phyloP scores from a whole-genome alignment of 371 early-diverging fungal genomes.

The Phascolomyces articulosus region DNA sequence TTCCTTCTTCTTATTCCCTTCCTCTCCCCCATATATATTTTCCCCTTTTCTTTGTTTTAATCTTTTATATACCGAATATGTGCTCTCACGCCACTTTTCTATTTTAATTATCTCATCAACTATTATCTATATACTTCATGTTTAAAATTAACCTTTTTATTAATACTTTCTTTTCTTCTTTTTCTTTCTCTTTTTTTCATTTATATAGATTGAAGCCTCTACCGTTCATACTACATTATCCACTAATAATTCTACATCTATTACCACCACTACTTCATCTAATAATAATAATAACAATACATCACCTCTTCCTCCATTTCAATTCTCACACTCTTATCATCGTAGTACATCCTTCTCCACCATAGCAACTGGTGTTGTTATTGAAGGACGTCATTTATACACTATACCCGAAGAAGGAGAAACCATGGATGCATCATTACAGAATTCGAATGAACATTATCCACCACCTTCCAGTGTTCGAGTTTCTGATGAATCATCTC shows the following conservation, averaged over 20 bases:
- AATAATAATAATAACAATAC: too few species aligned
- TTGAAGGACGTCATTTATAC: conserved; percentile 9
- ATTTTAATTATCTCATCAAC: too few species aligned
- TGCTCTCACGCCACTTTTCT: not conserved
- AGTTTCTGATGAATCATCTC: not conserved
- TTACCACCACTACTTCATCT: too few species aligned
- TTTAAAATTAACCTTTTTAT: not conserved
- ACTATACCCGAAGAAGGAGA: conserved; percentile 23
- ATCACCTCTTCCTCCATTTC: too few species aligned
- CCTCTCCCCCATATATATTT: not conserved
- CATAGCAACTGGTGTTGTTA: not conserved
- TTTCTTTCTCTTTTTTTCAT: not conserved
- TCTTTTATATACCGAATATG: not conserved
- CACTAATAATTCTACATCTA: too few species aligned
- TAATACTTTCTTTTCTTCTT: too few species aligned
- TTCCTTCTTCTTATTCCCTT: not conserved
- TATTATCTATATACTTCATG: too few species aligned
- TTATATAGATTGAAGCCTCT: not conserved
- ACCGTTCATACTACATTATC: not conserved
- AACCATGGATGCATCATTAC: not conserved
- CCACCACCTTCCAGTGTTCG: not conserved
- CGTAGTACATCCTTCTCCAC: not conserved
- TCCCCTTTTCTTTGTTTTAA: conserved; percentile 5
- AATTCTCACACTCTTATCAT: not conserved
- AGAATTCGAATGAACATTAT: not conserved